Conservation (phyloP, 306 rosid species). For the Vigna mungo region DNA sequence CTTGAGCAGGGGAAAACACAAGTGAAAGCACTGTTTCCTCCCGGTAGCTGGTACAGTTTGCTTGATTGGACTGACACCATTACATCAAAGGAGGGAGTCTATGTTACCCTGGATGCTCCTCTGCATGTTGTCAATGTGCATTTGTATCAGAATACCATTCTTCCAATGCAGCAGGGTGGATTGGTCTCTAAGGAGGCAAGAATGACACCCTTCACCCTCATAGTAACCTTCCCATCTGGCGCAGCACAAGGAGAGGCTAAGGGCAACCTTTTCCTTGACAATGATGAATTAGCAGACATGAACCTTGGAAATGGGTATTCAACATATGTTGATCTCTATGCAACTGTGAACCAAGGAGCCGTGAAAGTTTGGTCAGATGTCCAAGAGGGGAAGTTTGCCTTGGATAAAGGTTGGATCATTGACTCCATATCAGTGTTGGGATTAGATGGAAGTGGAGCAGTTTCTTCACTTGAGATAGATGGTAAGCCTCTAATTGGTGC, state of each 20-base stretch:
- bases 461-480: slow-evolving; percentile 62
- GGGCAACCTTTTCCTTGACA: slow-evolving; percentile 82
- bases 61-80: slow-evolving; percentile 72
- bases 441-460: slow-evolving; percentile 58
- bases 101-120: slow-evolving; percentile 84
- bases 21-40: slow-evolving; percentile 87
- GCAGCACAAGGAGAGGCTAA: slow-evolving; percentile 68
- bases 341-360: slow-evolving; percentile 61
- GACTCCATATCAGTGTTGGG: slow-evolving; percentile 79
- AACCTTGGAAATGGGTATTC: slow-evolving; percentile 82
- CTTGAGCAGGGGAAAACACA: slow-evolving; percentile 75
- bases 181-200: slow-evolving; percentile 81
- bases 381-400: slow-evolving; percentile 83
- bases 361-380: slow-evolving; percentile 92
- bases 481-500: slow-evolving; percentile 51
- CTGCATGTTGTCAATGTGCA: slow-evolving; percentile 87
- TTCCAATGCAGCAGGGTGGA: slow-evolving; percentile 96
- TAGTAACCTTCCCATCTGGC: slow-evolving; percentile 77
- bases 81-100: slow-evolving; percentile 54
- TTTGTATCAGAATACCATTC: slow-evolving; percentile 80
- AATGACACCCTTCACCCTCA: slow-evolving; percentile 76
- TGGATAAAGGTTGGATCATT: slow-evolving; percentile 74
- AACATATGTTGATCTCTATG: slow-evolving; percentile 68
- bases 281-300: slow-evolving; percentile 84
- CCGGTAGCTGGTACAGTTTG: slow-evolving; percentile 91